A percentile compares a stretch with the other conserved stretches of the same genome.
phyloP scores from a whole-genome alignment of 768 basidiomycete species.

The Rickenella mellea region DNA sequence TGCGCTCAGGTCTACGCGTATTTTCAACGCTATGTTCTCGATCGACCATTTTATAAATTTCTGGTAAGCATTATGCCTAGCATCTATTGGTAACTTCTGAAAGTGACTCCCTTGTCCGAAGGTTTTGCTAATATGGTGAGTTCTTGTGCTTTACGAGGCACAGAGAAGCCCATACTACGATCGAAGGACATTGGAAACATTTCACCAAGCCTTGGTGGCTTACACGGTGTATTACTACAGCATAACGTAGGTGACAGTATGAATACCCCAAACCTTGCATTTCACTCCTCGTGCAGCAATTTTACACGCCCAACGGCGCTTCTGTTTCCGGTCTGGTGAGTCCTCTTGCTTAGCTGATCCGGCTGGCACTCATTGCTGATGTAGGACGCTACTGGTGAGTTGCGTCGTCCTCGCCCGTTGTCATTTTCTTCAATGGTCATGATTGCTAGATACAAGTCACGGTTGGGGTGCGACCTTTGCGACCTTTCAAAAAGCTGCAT shows the following conservation, averaged over 20 bases:
- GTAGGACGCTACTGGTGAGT: neutral
- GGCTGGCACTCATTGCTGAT: constrained; percentile 18
- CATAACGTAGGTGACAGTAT: constrained; percentile 32
- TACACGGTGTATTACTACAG: constrained; percentile 46
- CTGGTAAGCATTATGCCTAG: constrained; percentile 31
- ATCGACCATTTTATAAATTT: constrained; percentile 39
- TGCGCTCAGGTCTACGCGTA: constrained; percentile 46
- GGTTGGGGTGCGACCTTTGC: constrained; percentile 13
- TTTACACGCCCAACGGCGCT: constrained; percentile 14
- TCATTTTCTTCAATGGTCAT: neutral
- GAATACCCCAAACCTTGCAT: neutral
- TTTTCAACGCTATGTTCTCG: constrained; percentile 43
- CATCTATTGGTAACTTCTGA: no score
- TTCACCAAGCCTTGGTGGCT: constrained; percentile 42
- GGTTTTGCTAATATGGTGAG: no score
- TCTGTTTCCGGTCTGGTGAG: neutral
- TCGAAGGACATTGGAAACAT: constrained; percentile 33
- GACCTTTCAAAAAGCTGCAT: neutral
- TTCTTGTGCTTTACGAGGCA: no score
- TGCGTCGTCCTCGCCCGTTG: neutral
- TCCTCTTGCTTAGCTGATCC: constrained; percentile 4
- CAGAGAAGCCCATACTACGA: no score
- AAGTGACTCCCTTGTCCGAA: no score
- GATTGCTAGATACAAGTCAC: constrained; percentile 15
- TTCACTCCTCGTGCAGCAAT: constrained; percentile 9